A percentile compares a stretch with the other conserved stretches of the same genome.
Evolutionary conservation across 768 basidiomycete genomes (phyloP).

Genomic region (Sarcomyxa edulis): DNA sequence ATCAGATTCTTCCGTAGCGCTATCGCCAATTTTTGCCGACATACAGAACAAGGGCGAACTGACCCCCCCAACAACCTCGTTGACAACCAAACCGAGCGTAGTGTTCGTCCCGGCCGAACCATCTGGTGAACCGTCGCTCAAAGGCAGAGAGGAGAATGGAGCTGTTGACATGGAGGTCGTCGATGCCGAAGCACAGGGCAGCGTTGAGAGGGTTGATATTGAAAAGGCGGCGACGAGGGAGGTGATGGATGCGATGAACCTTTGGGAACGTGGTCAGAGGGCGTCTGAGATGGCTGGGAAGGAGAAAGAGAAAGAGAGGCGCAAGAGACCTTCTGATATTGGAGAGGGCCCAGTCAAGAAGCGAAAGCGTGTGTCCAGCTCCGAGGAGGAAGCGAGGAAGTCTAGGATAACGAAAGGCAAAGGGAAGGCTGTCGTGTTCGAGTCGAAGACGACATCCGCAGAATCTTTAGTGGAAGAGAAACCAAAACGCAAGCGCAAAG

Average conservation of each 20-base stretch:
- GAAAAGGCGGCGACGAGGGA: background rate
- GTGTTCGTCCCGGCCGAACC: background rate
- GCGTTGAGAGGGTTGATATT: background rate
- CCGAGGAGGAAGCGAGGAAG: background rate
- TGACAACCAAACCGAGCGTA: too few species aligned
- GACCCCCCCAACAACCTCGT: too few species aligned
- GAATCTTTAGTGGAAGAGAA: too few species aligned
- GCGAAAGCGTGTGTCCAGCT: conserved; percentile 9
- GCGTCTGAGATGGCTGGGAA: background rate
- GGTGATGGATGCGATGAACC: background rate
- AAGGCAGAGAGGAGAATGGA: background rate
- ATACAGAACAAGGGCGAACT: too few species aligned
- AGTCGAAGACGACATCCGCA: too few species aligned
- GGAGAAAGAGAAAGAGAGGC: background rate
- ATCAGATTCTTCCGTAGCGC: too few species aligned
- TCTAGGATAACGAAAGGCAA: background rate
- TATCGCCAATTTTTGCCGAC: too few species aligned
- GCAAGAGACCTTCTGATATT: conserved; percentile 4
- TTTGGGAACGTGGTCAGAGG: background rate
- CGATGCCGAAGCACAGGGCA: conserved; percentile 12
- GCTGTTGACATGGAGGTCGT: conserved; percentile 5
- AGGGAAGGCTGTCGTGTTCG: background rate
- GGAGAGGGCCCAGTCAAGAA: conserved; percentile 15
- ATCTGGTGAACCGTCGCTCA: background rate
- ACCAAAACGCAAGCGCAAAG: conserved; percentile 1